Base-by-base conservation (phyloP, 768 basidiomycete genomes). In the Rhodosporidiobolus sp. region DNA sequence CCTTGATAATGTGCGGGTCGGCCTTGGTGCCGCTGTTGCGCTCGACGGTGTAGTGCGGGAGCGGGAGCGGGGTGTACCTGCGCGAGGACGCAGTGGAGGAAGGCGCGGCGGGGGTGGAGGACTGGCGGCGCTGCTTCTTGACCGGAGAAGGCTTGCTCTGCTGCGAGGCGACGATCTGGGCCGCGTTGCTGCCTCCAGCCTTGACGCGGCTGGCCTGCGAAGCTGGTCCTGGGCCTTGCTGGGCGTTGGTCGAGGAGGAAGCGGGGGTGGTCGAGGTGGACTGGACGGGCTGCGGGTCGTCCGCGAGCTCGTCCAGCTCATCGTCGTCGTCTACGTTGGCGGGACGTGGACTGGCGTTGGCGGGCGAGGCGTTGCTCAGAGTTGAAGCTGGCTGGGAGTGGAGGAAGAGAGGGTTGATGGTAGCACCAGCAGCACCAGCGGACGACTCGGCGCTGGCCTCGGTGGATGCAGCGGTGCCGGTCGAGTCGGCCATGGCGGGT, bases 11-110 rank as follows among this genome's bases (percentile, higher is more conserved):
- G 48, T 74, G 65, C 43, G 69, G 68, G 28, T 54, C 38, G 38
- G 38, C 38, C 38, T 43, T 50, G 28, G 28, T 11, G 10, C 12
- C 19, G 38, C 54, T 64, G 49, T 59, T 64, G 28, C 12, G 61
- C 0, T 14, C 22, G 35, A 74, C 34, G 17, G 57, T 52, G 69
- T 70, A 70, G 62, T 74, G 73, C 32, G 73, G 73, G 6, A 70
- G 48, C 17, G 69, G 65, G 26, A 34, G 50, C 0, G 67, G 67
- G 16, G 16, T 6, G 34, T 68, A 68, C 6, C 0, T 35, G 2
- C n/a, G 3, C 26, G 58, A 1, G 5, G 22, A 1, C 30, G 46
- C 2, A 12, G 46, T 4, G 22, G 35, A 4, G 7, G 28, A 30
- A 43, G 32, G 7, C 30, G 32, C 20, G 28, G 30, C 54, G 30